Conservation (phyloP, 2,329 filamentous ascomycete species). For the Juglanconis juglandina region DNA sequence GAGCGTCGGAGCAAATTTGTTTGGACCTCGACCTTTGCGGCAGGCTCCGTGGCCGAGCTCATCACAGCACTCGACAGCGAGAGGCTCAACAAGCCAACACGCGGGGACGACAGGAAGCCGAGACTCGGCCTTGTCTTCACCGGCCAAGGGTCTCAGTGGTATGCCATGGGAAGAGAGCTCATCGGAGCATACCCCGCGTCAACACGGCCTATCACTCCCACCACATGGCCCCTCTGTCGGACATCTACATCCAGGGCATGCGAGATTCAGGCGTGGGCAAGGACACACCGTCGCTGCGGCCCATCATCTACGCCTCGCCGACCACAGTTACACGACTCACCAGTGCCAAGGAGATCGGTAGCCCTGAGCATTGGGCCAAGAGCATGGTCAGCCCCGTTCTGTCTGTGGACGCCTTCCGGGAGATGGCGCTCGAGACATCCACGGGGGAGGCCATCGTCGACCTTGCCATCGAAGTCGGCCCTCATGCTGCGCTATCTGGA, state of each 20-base stretch:
- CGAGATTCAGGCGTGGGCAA: background rate
- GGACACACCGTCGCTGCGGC: background rate
- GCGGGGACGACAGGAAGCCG: background rate
- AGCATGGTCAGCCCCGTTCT: constrained; percentile 2
- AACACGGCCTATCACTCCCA: constrained; percentile 29
- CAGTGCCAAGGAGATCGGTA: constrained; percentile 13
- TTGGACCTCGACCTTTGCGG: background rate
- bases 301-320: background rate
- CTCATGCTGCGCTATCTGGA: background rate
- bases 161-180: constrained; percentile 25
- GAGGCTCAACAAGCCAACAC: background rate
- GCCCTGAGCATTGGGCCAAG: constrained; percentile 16
- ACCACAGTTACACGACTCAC: background rate
- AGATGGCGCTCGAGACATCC: background rate
- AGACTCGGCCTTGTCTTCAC: constrained; percentile 27
- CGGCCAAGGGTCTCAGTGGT: constrained; percentile 33
- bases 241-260: constrained; percentile 19
- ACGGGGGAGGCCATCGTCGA: background rate
- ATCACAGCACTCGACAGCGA: background rate
- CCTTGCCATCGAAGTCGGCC: background rate
- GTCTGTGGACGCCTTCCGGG: background rate
- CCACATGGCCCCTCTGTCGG: constrained; percentile 24
- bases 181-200: constrained; percentile 21
- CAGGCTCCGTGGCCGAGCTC: background rate
- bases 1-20: too few relatives aligned